Percentiles rank a stretch among this genome's conserved stretches.
Evolutionary conservation across 192 early-diverging fungal genomes (phyloP).

Genomic region (Umbelopsis sp.): DNA sequence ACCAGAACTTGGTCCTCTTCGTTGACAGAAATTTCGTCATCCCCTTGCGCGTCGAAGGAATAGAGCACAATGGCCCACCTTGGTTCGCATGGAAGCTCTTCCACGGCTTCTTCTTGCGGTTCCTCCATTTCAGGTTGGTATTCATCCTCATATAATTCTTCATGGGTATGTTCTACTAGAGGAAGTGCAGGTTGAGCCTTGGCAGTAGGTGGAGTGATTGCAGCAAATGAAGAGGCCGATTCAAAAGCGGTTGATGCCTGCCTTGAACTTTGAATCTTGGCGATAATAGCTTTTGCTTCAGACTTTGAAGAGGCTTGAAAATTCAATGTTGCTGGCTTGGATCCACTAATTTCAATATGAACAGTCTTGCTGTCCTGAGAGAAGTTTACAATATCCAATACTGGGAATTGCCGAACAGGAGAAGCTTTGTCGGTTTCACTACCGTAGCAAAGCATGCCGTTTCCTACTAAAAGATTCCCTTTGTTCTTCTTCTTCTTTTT

Average conservation of each 20-base stretch:
- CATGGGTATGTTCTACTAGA: neutral
- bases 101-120: neutral
- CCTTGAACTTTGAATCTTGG: constrained; percentile 63
- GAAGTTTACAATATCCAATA: constrained; percentile 57
- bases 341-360: constrained; percentile 62
- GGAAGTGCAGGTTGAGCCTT: neutral
- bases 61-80: constrained; percentile 67
- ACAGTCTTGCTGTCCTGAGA: constrained; percentile 63
- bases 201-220: neutral
- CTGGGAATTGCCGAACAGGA: constrained; percentile 59
- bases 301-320: constrained; percentile 63
- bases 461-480: constrained; percentile 65
- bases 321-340: constrained; percentile 57
- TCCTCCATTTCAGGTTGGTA: neutral
- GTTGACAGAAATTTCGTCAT: constrained; percentile 82
- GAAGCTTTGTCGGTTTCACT: constrained; percentile 64
- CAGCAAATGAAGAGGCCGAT: neutral
- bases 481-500: constrained; percentile 75
- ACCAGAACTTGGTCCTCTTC: constrained; percentile 86
- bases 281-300: constrained; percentile 68
- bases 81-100: constrained; percentile 25
- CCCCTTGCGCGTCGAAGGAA: constrained; percentile 78
- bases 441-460: constrained; percentile 59
- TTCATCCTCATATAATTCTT: neutral
- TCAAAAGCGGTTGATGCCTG: constrained; percentile 39